Base-by-base conservation (phyloP, 352 stramenopile genomes). In the Phytophthora constricta region DNA sequence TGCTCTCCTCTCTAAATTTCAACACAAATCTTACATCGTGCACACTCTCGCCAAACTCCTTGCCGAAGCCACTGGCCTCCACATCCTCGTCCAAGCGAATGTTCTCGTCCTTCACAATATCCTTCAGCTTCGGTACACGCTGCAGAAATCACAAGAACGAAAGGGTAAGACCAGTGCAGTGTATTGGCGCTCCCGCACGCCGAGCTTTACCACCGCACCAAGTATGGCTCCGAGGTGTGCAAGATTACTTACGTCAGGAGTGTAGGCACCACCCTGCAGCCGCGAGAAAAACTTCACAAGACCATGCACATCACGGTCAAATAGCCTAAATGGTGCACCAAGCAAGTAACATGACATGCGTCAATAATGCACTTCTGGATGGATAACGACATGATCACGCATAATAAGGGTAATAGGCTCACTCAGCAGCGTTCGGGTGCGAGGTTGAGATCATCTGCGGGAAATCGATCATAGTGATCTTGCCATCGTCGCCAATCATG, bases 401-500 rank as follows among this genome's bases (percentile, higher is more conserved):
- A n/a, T n/a, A 16, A 43, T 25, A 25, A 22, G n/a, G 22, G 51
- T 25, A 25, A 55, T 55, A n/a, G 14, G 76, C 92, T 71, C 87
- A 99, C 84, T 99, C 96, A 42, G 90, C 74, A 26, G 98, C 98
- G 79, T 99, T 99, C 7, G 93, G 89, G 78, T 99, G 98, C 23
- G 87, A 93, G 2, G 96, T 99, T 9, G 93, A 99, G 51, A 99
- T 97, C 98, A 99, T 99, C 85, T 99, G 98, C 13, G 98, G 98
- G 77, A 99, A 99, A 90, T 99, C 98, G 80, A 99, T 99, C 75
- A 99, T 97, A 16, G 98, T 99, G 17, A 99, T 91, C 74, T 97
- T 90, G 53, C 91, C 82, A 37, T 79, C 72, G 47, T 96, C 83
- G 77, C 98, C 91, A 23, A 99, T 95, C 91, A 99, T 98, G 50